A percentile compares a stretch with the other conserved stretches of the same genome.
Conservation (phyloP, 768 basidiomycete genomes). For the Hortiboletus campestris region DNA sequence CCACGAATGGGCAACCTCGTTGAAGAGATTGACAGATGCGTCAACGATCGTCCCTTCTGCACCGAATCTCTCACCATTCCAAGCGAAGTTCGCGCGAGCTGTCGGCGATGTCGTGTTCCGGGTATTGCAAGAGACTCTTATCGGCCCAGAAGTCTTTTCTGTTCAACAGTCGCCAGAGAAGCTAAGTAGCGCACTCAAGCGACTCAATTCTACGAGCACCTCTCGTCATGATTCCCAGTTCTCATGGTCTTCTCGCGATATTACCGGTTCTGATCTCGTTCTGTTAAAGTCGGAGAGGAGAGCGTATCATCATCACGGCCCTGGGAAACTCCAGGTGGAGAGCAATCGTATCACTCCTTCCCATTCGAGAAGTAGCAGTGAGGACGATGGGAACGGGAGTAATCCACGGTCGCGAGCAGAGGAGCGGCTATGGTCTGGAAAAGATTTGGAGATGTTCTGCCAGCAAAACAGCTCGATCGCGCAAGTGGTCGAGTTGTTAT, state of each 20-base stretch:
- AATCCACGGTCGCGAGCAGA: conserved; percentile 38
- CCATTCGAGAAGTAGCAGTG: conserved; percentile 29
- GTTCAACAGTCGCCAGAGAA: conserved; percentile 26
- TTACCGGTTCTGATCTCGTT: conserved; percentile 37
- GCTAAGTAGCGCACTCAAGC: conserved; percentile 36
- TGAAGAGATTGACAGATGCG: conserved; percentile 66
- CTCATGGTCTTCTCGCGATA: conserved; percentile 25
- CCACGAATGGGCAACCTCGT: conserved; percentile 67
- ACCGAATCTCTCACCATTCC: conserved; percentile 34
- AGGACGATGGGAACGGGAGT: conserved; percentile 30
- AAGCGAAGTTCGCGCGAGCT: conserved; percentile 56
- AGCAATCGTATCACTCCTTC: conserved; percentile 27
- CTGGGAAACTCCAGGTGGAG: conserved; percentile 64
- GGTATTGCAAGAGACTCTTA: conserved; percentile 81
- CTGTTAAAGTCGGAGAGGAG: conserved; percentile 73
- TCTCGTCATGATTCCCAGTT: conserved; percentile 23
- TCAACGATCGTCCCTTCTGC: conserved; percentile 29
- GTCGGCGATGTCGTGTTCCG: conserved; percentile 76
- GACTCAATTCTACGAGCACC: conserved; percentile 19
- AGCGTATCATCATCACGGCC: conserved; percentile 60
- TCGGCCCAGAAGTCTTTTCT: conserved; percentile 38
- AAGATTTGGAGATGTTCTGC: conserved; percentile 80
- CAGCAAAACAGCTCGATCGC: conserved; percentile 88
- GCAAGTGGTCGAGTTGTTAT: conserved; percentile 64
- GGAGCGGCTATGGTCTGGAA: conserved; percentile 69